These are phyloP conservation scores for Coemansia sp. DNA, from an alignment of 192 early-diverging fungal species.

Conservation along the genomic window DNA sequence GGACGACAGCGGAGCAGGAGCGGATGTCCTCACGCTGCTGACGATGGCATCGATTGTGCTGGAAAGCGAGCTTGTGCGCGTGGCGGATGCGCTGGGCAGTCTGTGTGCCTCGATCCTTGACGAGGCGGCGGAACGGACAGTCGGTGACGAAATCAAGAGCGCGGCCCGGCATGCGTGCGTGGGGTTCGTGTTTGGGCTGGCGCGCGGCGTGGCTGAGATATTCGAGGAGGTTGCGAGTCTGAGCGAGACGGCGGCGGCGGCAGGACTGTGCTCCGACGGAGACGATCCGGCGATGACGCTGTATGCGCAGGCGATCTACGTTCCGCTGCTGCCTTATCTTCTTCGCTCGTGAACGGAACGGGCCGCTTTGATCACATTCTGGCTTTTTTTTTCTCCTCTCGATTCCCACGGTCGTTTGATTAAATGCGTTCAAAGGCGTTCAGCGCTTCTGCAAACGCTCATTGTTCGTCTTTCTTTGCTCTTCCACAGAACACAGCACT, in stretches of 20 bases:
- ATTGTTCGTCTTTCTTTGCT: constrained; percentile 2
- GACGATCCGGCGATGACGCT: constrained; percentile 26
- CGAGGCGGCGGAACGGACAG: neutral
- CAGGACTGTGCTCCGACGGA: constrained; percentile 5
- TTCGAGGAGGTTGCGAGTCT: constrained; percentile 47
- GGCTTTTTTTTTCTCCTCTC: neutral
- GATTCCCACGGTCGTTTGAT: constrained; percentile 19
- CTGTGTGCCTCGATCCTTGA: constrained; percentile 15
- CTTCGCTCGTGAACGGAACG: too few relatives aligned
- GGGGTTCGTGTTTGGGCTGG: constrained; percentile 51
- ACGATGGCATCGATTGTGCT: constrained; percentile 42
- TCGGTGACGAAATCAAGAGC: neutral
- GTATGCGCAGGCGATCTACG: constrained; percentile 22
- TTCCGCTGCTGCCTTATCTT: constrained; percentile 21
- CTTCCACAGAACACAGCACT: neutral
- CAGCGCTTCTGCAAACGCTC: neutral
- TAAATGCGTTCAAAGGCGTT: neutral
- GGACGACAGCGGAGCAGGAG: neutral
- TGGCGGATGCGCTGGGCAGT: constrained; percentile 19
- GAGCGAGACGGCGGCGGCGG: constrained; percentile 18
- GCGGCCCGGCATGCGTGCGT: constrained; percentile 22
- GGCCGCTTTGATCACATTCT: too few relatives aligned
- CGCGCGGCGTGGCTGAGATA: constrained; percentile 41
- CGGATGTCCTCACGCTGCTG: constrained; percentile 26
- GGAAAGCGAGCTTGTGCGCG: constrained; percentile 41